Evolutionary conservation across 2,329 filamentous ascomycete species (phyloP), one percentile per base, ranked within the genome.

Genomic region (Gyromitra esculenta): DNA sequence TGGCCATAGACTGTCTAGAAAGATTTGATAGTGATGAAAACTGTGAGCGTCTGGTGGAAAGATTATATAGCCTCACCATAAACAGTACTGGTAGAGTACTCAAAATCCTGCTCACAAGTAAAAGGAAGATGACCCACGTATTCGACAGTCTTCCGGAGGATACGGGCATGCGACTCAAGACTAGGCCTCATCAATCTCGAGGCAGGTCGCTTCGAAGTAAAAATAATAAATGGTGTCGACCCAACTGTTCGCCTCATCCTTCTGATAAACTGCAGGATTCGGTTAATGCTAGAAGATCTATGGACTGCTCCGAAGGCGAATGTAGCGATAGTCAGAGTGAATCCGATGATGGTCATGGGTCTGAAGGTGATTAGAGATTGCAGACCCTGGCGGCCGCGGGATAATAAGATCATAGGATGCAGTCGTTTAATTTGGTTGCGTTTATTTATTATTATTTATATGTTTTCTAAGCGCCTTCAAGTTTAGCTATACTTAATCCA

Each of bases 1-100:
- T 65, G 2, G 62, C 62, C 15, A 52, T 65, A 7, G 62, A 65
- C 13, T 65, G 62, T 13, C 25, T 52, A 4, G 62, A 65, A 39
- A 65, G 62, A 2, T 65, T 52, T 52, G 62, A 65, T 31, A 13
- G 1, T 2, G 62, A 65, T 50, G 21, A 50, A 37, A n/a, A 52
- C 21, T 65, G 62, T 18, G 25, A 9, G 5, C 62, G 50, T 50
- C 25, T 65, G 2, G 13, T 52, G 43, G 21, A 39, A 18, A 37
- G 21, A 21, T 37, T 65, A 11, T 18, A 65, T 5, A 9, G 21
- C 4, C 62, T 65, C 21, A 9, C 21, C 9, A 5, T 13, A 11
- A 18, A 18, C 2, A 21, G 13, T n/a, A 35, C 1, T 2, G 13
- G 9, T 8, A 52, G 25, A 18, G 62, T 35, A 9, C 21, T 65